Evolutionary conservation across 2,329 filamentous ascomycete species (phyloP).

Genomic region (Beauveria bassiana): DNA sequence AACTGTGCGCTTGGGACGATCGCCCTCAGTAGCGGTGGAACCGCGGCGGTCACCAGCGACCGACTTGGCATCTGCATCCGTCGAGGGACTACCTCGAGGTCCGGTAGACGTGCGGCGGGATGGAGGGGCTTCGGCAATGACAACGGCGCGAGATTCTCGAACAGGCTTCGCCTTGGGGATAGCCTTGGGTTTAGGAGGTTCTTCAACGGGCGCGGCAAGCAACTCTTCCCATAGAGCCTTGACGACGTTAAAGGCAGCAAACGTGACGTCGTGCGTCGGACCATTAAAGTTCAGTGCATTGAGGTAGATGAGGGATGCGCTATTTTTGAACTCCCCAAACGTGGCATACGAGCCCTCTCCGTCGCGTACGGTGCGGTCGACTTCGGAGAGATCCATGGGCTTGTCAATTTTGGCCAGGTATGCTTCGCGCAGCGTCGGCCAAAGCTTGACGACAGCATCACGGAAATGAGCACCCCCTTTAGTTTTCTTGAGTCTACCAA

Average conservation of each 20-base stretch:
- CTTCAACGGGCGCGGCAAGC: constrained; percentile 36
- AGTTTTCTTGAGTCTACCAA: constrained; percentile 77
- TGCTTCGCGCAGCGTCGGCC: constrained; percentile 68
- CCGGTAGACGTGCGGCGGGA: constrained; percentile 23
- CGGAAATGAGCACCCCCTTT: constrained; percentile 71
- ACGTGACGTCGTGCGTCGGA: constrained; percentile 62
- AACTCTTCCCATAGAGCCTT: constrained; percentile 44
- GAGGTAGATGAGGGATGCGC: constrained; percentile 68
- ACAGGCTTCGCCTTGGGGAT: constrained; percentile 31
- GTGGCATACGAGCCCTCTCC: constrained; percentile 51
- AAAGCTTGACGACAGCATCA: constrained; percentile 67
- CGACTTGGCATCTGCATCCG: constrained; percentile 15
- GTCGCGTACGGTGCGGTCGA: constrained; percentile 72
- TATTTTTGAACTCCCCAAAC: constrained; percentile 64
- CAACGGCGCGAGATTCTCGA: constrained; percentile 25
- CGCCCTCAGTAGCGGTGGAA: constrained; percentile 47
- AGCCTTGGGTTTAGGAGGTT: constrained; percentile 51
- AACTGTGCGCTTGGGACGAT: constrained; percentile 85
- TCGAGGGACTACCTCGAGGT: constrained; percentile 22
- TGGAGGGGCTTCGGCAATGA: constrained; percentile 18
- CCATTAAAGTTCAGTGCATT: constrained; percentile 85
- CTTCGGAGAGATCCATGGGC: constrained; percentile 77
- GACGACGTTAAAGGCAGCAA: constrained; percentile 46
- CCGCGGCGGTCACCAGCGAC: constrained; percentile 8
- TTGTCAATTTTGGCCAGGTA: constrained; percentile 60